A percentile compares a stretch with the other conserved stretches of the same genome.
phyloP scores from a whole-genome alignment of 2,329 filamentous ascomycete species.

The Hypoxylon sp. region DNA sequence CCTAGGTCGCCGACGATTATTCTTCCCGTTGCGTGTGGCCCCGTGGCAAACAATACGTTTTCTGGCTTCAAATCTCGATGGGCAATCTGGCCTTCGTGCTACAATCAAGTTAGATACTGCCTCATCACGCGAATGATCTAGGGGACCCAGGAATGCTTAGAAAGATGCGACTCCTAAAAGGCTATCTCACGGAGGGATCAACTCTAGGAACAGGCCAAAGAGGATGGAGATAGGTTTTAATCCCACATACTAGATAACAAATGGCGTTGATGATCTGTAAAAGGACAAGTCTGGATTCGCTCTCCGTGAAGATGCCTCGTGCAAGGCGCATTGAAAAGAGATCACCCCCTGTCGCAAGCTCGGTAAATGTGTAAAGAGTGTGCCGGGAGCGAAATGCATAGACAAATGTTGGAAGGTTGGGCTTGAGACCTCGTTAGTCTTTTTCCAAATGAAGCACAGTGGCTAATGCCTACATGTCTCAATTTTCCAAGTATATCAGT shows the following conservation, averaged over 20 bases:
- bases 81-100: conserved; percentile 63
- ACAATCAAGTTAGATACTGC: neutral
- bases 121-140: neutral
- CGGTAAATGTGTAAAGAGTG: conserved; percentile 69
- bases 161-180: neutral
- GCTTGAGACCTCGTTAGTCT: conserved; percentile 55
- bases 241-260: conserved; percentile 56
- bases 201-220: neutral
- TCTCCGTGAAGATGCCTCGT: conserved; percentile 57
- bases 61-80: conserved; percentile 68
- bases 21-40: conserved; percentile 60
- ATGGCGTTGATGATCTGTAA: conserved; percentile 64
- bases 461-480: conserved; percentile 63
- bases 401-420: conserved; percentile 67
- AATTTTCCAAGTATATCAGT: conserved; percentile 67
- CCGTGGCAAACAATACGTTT: conserved; percentile 66
- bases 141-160: neutral
- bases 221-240: neutral
- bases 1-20: conserved; percentile 69
- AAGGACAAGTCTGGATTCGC: conserved; percentile 63
- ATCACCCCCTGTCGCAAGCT: conserved; percentile 70
- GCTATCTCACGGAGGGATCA: neutral
- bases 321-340: conserved; percentile 64
- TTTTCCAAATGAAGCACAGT: neutral
- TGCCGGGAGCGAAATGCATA: conserved; percentile 66